phyloP scores from a whole-genome alignment of 176 grass and related monocot species.

The Elaeis guineensis region DNA sequence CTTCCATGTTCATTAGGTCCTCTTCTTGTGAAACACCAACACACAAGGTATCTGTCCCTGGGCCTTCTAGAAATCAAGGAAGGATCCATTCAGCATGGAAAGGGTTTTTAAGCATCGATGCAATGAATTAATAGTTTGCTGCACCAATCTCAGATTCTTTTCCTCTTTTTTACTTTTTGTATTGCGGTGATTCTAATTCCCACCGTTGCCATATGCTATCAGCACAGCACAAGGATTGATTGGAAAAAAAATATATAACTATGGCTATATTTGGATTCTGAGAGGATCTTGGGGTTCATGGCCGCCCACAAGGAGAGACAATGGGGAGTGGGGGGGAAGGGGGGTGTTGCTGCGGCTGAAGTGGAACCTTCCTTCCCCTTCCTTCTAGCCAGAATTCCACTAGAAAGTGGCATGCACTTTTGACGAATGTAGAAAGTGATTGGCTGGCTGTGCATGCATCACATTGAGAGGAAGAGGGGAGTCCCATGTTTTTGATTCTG shows the following conservation, averaged over 20 bases:
- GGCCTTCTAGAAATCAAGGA: too few species aligned
- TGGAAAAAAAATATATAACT: constrained; percentile 1
- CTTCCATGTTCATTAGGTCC: too few species aligned
- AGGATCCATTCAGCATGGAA: too few species aligned
- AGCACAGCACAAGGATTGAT: constrained; percentile 19
- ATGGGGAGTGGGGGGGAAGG: constrained; percentile 32
- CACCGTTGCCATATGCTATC: constrained; percentile 16
- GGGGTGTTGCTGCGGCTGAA: constrained; percentile 22
- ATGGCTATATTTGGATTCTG: constrained; percentile 18
- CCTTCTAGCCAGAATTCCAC: constrained; percentile 18
- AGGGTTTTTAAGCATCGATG: background rate
- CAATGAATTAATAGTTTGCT: constrained; percentile 16
- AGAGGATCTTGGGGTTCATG: constrained; percentile 17
- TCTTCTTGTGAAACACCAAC: too few species aligned
- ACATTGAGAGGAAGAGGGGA: background rate
- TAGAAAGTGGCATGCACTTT: constrained; percentile 25
- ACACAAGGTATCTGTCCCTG: too few species aligned
- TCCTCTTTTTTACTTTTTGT: constrained; percentile 12
- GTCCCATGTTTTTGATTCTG: too few species aligned
- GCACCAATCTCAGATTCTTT: constrained; percentile 19
- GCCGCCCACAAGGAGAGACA: constrained; percentile 20
- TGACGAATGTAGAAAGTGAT: constrained; percentile 19
- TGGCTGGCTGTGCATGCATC: constrained; percentile 2
- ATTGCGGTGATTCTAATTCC: constrained; percentile 21
- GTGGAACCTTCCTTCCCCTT: constrained; percentile 1